phyloP scores from a whole-genome alignment of 1,284 basidiomycete genomes.

The Rhodotorula sp. region DNA sequence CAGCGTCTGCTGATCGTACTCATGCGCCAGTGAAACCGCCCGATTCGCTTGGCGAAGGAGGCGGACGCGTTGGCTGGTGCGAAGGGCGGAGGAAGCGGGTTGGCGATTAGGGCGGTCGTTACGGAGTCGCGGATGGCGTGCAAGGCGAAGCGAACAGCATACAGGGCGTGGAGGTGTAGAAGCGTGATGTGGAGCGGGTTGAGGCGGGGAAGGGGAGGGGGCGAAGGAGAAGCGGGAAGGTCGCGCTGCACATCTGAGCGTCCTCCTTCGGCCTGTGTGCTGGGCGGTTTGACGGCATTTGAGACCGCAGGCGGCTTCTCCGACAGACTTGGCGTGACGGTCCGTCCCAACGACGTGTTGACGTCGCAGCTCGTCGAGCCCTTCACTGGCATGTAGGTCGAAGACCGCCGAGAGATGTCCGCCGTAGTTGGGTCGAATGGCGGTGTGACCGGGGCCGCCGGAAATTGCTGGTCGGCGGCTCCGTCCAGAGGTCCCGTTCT shows the following conservation, averaged over 20 bases:
- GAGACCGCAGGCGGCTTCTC: not conserved
- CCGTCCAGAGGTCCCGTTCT: no score
- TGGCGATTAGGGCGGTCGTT: not conserved
- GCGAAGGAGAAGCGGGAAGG: not conserved
- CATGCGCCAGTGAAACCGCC: not conserved
- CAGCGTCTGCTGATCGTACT: not conserved
- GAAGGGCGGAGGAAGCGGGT: not conserved
- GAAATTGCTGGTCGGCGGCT: no score
- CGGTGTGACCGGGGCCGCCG: not conserved
- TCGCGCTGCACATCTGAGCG: no score
- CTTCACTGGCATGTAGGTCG: not conserved
- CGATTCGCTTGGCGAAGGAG: not conserved
- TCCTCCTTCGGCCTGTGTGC: no score
- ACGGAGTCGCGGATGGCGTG: not conserved
- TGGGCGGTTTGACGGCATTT: not conserved
- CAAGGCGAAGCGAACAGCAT: not conserved
- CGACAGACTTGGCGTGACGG: not conserved
- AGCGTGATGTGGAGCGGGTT: slow-evolving; percentile 6
- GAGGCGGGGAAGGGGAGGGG: not conserved
- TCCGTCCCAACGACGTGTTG: not conserved
- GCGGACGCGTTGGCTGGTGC: no score
- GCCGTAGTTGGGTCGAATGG: not conserved
- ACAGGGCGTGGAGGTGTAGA: not conserved
- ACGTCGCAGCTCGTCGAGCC: not conserved
- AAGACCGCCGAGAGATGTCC: not conserved